A percentile compares a stretch with the other conserved stretches of the same genome.
These are phyloP conservation scores for Amanita subjunquillea DNA, from an alignment of 768 basidiomycete species.

Conservation along the genomic window DNA sequence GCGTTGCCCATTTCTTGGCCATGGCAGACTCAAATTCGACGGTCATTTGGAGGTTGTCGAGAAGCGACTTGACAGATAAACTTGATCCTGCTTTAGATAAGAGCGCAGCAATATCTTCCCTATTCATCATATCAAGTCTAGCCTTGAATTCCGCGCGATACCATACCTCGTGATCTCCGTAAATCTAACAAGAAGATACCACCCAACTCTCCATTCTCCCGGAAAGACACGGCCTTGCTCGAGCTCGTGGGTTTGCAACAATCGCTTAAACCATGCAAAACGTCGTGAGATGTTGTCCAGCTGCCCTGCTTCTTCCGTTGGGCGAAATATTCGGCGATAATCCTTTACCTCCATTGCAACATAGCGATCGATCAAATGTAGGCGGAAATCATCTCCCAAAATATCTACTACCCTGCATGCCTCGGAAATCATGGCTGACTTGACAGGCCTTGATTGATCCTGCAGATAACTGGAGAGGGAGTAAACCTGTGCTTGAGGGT, in stretches of 20 bases:
- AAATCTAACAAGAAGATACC: slow-evolving; percentile 76
- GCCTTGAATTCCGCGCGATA: neutral
- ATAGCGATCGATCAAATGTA: slow-evolving; percentile 79
- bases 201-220: slow-evolving; percentile 74
- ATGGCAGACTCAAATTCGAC: slow-evolving; percentile 82
- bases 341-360: slow-evolving; percentile 87
- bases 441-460: slow-evolving; percentile 58
- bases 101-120: slow-evolving; percentile 77
- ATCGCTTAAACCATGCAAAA: slow-evolving; percentile 90
- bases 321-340: slow-evolving; percentile 90
- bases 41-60: slow-evolving; percentile 82
- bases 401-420: slow-evolving; percentile 89
- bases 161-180: slow-evolving; percentile 79
- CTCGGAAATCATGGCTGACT: slow-evolving; percentile 57
- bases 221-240: slow-evolving; percentile 84
- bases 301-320: slow-evolving; percentile 91
- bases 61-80: slow-evolving; percentile 65
- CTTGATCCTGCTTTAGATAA: slow-evolving; percentile 69
- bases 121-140: slow-evolving; percentile 16
- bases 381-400: slow-evolving; percentile 75
- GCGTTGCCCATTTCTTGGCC: slow-evolving; percentile 70
- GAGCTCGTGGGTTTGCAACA: slow-evolving; percentile 78
- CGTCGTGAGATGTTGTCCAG: slow-evolving; percentile 89
- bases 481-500: slow-evolving; percentile 1
- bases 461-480: slow-evolving; percentile 56